These are phyloP conservation scores for Tephrocybe sp. DNA, from an alignment of 768 basidiomycete species.

Conservation along the genomic window DNA sequence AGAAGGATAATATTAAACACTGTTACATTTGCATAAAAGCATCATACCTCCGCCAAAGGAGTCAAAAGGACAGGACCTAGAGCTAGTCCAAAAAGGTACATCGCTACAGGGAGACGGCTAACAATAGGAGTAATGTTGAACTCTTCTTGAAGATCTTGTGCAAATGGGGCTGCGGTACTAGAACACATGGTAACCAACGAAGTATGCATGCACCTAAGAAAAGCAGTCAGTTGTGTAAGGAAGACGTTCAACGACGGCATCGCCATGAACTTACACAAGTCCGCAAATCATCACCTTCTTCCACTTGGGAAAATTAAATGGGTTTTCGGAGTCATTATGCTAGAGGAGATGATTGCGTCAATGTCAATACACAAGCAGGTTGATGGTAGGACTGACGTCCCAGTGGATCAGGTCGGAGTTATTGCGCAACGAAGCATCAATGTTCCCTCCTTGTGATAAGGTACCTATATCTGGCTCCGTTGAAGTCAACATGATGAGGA, in stretches of 20 bases:
- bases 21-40: not conserved
- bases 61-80: constrained; percentile 20
- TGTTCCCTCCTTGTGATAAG: too few species aligned
- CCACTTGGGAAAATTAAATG: constrained; percentile 20
- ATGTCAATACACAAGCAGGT: not conserved
- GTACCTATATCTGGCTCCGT: too few species aligned
- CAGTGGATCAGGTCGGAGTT: constrained; percentile 18
- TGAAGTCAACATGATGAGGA: too few species aligned
- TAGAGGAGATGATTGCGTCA: constrained; percentile 1
- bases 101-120: constrained; percentile 19
- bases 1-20: not conserved
- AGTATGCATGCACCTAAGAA: constrained; percentile 17
- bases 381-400: constrained; percentile 8
- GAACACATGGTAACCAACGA: constrained; percentile 18
- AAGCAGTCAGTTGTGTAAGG: not conserved
- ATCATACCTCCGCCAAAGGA: constrained; percentile 18
- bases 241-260: not conserved
- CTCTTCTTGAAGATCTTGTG: constrained; percentile 15
- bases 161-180: constrained; percentile 15
- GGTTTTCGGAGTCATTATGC: constrained; percentile 19
- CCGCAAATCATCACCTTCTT: constrained; percentile 18
- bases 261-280: constrained; percentile 11
- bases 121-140: constrained; percentile 13
- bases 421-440: not conserved
- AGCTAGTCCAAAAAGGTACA: constrained; percentile 19